phyloP scores from a whole-genome alignment of 2,329 filamentous ascomycete species.

The Didymella keratinophila region DNA sequence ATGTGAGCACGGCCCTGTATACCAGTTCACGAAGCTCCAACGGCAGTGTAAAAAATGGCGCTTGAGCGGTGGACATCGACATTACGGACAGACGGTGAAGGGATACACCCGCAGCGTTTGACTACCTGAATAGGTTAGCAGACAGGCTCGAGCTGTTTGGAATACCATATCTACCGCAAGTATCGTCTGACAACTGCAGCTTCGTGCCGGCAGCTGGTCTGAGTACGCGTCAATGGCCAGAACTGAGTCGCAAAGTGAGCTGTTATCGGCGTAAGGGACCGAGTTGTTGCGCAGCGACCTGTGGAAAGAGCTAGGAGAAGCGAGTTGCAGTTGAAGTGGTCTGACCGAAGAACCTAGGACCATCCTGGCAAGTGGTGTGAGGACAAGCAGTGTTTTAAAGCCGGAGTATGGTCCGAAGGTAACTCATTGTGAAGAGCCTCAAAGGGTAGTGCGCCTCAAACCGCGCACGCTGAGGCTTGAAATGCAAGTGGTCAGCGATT shows the following conservation, averaged over 20 bases:
- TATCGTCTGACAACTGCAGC: constrained; percentile 2
- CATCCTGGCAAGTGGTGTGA: constrained; percentile 12
- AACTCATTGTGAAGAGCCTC: constrained; percentile 3
- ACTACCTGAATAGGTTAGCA: constrained; percentile 11
- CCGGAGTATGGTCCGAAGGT: constrained; percentile 7
- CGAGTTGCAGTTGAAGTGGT: constrained; percentile 4
- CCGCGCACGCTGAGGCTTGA: background rate
- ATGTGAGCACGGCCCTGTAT: constrained; percentile 37
- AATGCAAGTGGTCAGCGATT: constrained; percentile 5
- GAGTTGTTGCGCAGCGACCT: background rate
- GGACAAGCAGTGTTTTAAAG: constrained; percentile 11
- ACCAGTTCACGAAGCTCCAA: constrained; percentile 43
- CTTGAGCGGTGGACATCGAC: background rate
- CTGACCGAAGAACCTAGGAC: constrained; percentile 1
- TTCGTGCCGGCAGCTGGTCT: background rate
- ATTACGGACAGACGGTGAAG: background rate
- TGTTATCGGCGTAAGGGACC: background rate
- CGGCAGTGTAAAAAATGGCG: constrained; percentile 33
- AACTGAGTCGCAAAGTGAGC: background rate
- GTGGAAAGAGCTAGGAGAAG: background rate
- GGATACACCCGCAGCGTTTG: background rate
- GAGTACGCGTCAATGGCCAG: background rate
- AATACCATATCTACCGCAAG: constrained; percentile 3
- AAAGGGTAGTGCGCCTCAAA: background rate
- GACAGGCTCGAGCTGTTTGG: background rate